phyloP scores from a whole-genome alignment of 129 eudicot genomes.

The Tagetes patula region DNA sequence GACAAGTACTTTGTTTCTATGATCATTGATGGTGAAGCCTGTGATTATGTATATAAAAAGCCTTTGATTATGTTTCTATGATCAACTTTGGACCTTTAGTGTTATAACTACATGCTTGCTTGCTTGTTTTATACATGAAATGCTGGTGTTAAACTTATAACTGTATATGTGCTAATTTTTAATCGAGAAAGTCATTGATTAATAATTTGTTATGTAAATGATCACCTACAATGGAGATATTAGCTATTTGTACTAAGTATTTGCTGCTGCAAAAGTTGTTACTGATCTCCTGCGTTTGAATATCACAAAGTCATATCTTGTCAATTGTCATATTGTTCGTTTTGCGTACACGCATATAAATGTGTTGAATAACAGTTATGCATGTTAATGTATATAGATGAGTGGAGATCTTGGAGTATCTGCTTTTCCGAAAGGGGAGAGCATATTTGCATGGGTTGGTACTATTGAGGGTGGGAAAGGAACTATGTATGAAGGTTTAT shows the following conservation, averaged over 20 bases:
- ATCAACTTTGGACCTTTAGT: background rate
- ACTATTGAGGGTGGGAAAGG: constrained; percentile 90
- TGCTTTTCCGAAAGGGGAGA: constrained; percentile 89
- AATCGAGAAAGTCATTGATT: constrained; percentile 9
- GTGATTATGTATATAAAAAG: background rate
- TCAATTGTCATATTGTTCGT: background rate
- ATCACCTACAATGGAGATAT: background rate
- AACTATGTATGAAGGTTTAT: constrained; percentile 73
- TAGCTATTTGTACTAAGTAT: background rate
- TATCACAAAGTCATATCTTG: background rate
- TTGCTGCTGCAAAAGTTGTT: background rate
- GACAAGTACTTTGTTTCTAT: background rate
- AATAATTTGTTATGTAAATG: background rate
- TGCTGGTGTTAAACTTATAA: background rate
- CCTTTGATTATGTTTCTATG: background rate
- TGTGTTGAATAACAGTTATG: constrained; percentile 12
- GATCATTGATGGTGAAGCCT: background rate
- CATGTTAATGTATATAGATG: constrained; percentile 45
- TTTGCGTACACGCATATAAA: background rate
- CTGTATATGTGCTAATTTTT: background rate
- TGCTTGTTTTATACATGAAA: background rate
- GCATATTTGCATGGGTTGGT: constrained; percentile 78
- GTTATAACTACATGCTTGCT: background rate
- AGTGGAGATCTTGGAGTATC: constrained; percentile 77
- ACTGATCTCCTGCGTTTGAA: background rate